phyloP scores from a whole-genome alignment of 768 basidiomycete species.

The Leccinum incarnatum region DNA sequence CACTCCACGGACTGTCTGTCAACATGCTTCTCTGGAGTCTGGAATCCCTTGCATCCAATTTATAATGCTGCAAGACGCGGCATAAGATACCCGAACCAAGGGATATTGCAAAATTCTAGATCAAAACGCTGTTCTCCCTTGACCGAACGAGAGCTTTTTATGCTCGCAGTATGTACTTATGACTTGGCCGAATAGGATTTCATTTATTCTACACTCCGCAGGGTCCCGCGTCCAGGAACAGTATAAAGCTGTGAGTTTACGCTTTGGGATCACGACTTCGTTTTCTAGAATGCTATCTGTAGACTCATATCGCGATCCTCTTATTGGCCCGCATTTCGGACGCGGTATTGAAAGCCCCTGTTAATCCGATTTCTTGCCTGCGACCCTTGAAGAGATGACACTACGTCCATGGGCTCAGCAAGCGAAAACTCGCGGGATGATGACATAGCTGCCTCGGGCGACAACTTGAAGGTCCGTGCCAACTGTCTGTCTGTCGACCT shows the following conservation, averaged over 20 bases:
- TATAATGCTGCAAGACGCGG: not conserved
- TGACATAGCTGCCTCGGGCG: not conserved
- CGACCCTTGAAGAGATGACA: not conserved
- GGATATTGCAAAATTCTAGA: not conserved
- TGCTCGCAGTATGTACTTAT: not conserved
- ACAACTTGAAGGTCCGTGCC: too few relatives aligned
- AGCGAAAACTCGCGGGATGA: not conserved
- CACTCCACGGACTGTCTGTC: conserved; percentile 14
- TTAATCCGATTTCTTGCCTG: not conserved
- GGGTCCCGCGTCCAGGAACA: conserved; percentile 19
- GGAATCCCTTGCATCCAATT: not conserved
- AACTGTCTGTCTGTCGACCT: conserved; percentile 1
- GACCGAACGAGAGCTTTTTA: not conserved
- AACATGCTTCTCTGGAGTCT: not conserved
- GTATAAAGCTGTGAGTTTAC: not conserved
- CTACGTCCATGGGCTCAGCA: not conserved
- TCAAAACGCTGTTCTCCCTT: not conserved
- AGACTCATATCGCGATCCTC: conserved; percentile 12
- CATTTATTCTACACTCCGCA: conserved; percentile 7
- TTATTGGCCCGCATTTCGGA: conserved; percentile 20
- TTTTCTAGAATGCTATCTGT: conserved; percentile 13
- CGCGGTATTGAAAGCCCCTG: conserved; percentile 9
- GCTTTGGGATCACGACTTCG: conserved; percentile 5
- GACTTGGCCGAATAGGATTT: conserved; percentile 1
- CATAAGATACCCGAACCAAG: not conserved